These are phyloP conservation scores for Penstemon newberryi DNA, from an alignment of 257 asterid genomes.

Conservation along the genomic window DNA sequence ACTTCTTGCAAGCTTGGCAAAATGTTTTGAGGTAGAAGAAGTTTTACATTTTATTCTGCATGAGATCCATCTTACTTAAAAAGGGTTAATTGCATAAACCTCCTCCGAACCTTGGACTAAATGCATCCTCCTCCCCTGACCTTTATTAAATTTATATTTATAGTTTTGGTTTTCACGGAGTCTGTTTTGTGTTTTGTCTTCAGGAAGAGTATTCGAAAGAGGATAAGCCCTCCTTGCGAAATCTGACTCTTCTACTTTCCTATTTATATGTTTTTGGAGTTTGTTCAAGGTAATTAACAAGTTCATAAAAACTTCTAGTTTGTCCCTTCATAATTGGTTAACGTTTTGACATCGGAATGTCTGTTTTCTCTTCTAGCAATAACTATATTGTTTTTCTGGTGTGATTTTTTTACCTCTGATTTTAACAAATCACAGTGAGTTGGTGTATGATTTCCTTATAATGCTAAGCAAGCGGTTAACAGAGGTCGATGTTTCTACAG, in stretches of 20 bases:
- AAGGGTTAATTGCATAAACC: background rate
- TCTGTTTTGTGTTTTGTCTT: constrained; percentile 32
- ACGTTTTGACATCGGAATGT: background rate
- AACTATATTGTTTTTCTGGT: constrained; percentile 1
- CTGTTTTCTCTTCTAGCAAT: background rate
- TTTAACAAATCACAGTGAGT: constrained; percentile 61
- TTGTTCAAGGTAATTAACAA: constrained; percentile 69
- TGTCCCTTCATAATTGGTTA: background rate
- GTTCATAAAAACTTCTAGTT: constrained; percentile 15
- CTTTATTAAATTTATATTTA: background rate
- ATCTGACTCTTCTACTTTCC: constrained; percentile 80
- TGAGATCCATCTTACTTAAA: constrained; percentile 4
- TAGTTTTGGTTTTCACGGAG: constrained; percentile 12
- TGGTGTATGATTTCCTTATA: constrained; percentile 87
- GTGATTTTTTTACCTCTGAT: constrained; percentile 20
- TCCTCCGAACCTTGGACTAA: background rate
- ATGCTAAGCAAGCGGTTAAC: constrained; percentile 86
- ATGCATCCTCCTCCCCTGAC: background rate
- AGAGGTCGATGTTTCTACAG: constrained; percentile 92
- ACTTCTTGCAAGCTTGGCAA: constrained; percentile 79
- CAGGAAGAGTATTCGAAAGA: constrained; percentile 89
- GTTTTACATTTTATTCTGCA: constrained; percentile 8
- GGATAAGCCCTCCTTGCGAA: constrained; percentile 81
- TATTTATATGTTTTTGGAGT: constrained; percentile 77
- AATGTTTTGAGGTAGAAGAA: constrained; percentile 64